Evolutionary conservation across 768 basidiomycete genomes (phyloP), one percentile per base, ranked within the genome.

Genomic region (Lactifluus subvellereus): DNA sequence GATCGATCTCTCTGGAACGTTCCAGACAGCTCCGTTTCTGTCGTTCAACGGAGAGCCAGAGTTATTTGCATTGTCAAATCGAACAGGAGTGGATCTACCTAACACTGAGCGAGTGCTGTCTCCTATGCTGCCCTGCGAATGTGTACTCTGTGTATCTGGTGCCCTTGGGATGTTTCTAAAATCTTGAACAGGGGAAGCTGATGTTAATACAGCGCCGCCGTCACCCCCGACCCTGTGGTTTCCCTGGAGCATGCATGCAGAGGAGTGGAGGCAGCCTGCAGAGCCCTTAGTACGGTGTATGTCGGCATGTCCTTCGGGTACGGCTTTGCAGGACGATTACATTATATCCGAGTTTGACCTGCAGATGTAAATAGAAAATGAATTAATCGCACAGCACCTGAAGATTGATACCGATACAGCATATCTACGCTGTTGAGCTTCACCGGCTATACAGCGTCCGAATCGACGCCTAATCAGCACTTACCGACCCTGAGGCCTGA

Each of bases 121-220:
- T 2, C 32, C 32, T 32, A 16, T 22, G 7, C 40, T 20, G 16
- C 33, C 30, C 22, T 57, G 56, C 20, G 57, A 49, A 16, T 57
- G 57, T 27, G 20, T 48, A 7, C 47, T 57, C 20, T 57, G 57
- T 18, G 6, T 48, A 48, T 38, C 57, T 57, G 57, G 57, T 57
- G 47, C 57, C 32, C 54, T 45, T 45, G 42, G 30, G 18, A 55
- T 55, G 10, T n/a, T 32, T 56, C 54, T 56, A 18, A 20, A n/a
- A 45, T 7, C 22, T 33, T 49, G 35, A 35, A 49, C 20, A 32
- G 10, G 33, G 32, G 47, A 38, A 11, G 22, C 57, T 57, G 18
- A 57, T 27, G 16, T 48, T 57, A 18, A 49, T 18, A 11, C 20
- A 57, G 57, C 33, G 14, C 47, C 47, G 35, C 47, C 57, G 1